A percentile compares a stretch with the other conserved stretches of the same genome.
phyloP scores from a whole-genome alignment of 768 basidiomycete genomes.

The Boletus coccyginus region DNA sequence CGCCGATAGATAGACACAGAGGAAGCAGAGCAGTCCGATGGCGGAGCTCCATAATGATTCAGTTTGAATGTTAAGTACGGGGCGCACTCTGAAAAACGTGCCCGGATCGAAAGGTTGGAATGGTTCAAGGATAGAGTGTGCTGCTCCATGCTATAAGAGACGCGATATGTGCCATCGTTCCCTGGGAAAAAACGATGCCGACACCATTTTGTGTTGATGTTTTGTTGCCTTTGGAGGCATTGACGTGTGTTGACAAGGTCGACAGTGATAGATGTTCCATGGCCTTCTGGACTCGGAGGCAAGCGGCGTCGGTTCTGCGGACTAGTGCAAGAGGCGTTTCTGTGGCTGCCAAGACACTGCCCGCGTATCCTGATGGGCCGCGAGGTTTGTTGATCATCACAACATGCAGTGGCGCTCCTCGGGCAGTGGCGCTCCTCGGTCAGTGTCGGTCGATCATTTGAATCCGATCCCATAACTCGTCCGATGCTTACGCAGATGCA shows the following conservation, averaged over 20 bases:
- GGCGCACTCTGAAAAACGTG: neutral
- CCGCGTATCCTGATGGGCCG: neutral
- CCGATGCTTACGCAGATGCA: slow-evolving; percentile 6
- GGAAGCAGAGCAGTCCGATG: neutral
- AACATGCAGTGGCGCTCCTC: neutral
- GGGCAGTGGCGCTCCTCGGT: neutral
- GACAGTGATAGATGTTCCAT: neutral
- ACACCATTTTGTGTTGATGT: too few species aligned
- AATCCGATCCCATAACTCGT: slow-evolving; percentile 6
- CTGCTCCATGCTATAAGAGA: too few species aligned
- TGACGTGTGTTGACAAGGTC: neutral
- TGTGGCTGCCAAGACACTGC: too few species aligned
- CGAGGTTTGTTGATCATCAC: neutral
- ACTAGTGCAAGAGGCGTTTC: neutral
- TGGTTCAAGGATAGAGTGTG: too few species aligned
- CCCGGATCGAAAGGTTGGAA: neutral
- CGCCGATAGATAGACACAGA: neutral
- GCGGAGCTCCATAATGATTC: neutral
- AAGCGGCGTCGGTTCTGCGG: neutral
- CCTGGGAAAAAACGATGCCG: too few species aligned
- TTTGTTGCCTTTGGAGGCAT: too few species aligned
- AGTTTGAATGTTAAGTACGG: neutral
- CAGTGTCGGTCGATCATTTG: neutral
- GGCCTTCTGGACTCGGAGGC: neutral
- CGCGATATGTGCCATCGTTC: too few species aligned